These are phyloP conservation scores for Leishmania turanica DNA, from an alignment of 208 protist genomes.

Conservation along the genomic window DNA sequence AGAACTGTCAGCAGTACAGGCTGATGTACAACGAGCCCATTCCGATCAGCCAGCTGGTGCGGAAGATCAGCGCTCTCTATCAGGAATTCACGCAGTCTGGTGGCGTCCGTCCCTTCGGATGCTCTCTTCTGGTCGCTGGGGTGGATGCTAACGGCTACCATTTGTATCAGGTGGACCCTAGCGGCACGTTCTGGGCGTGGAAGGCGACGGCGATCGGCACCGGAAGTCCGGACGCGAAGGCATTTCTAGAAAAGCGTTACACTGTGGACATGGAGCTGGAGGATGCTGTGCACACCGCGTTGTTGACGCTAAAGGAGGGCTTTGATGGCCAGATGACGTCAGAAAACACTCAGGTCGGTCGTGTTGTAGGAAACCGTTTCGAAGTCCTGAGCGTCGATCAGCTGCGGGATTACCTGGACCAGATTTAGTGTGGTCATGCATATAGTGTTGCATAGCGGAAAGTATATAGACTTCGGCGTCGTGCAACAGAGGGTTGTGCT, in stretches of 20 bases:
- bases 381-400: slow-evolving; percentile 82
- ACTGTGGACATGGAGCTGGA: slow-evolving; percentile 98
- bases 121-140: slow-evolving; percentile 99
- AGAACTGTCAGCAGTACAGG: slow-evolving; percentile 96
- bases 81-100: slow-evolving; percentile 99
- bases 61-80: slow-evolving; percentile 97
- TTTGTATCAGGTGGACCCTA: slow-evolving; percentile 99
- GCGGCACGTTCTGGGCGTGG: slow-evolving; percentile 99
- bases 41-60: slow-evolving; percentile 96
- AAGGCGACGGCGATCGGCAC: slow-evolving; percentile 99
- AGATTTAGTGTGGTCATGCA: slow-evolving; percentile 58
- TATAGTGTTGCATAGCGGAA: slow-evolving; percentile 5
- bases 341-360: slow-evolving; percentile 99
- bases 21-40: slow-evolving; percentile 96
- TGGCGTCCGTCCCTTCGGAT: slow-evolving; percentile 99
- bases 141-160: slow-evolving; percentile 95
- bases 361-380: slow-evolving; percentile 91
- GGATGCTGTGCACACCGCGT: slow-evolving; percentile 99
- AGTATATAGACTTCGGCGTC: neutral
- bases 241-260: slow-evolving; percentile 99
- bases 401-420: slow-evolving; percentile 86
- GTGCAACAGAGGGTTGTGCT: neutral
- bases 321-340: slow-evolving; percentile 97
- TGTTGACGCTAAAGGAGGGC: slow-evolving; percentile 98
- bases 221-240: slow-evolving; percentile 96